Evolutionary conservation across 108 stramenopile species (phyloP).

Genomic region (Pseudonitzschia multiseries): DNA sequence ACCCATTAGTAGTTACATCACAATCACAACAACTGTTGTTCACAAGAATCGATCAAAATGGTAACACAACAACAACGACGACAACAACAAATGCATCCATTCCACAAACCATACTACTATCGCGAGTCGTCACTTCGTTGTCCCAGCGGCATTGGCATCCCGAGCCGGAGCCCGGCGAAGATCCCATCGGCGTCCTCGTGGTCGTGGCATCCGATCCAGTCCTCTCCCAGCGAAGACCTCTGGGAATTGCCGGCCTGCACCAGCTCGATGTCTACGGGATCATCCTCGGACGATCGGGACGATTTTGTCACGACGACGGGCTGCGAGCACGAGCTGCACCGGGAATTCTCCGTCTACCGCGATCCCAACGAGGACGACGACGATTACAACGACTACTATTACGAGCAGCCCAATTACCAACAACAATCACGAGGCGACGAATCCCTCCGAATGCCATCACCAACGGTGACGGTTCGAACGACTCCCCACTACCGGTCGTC

Average conservation of each 20-base stretch:
- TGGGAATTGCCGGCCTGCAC: slow-evolving; percentile 28
- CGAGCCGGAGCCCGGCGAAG: background rate
- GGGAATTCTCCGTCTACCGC: background rate
- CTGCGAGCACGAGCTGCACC: background rate
- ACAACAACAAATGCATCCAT: no score
- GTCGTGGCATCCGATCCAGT: slow-evolving; percentile 34
- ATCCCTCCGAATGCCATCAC: background rate
- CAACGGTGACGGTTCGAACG: background rate
- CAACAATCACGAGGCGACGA: background rate
- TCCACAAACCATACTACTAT: background rate
- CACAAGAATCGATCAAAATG: no score
- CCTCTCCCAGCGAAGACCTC: slow-evolving; percentile 28
- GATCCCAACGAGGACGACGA: background rate
- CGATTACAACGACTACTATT: background rate
- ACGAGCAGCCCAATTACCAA: no score
- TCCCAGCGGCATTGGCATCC: background rate
- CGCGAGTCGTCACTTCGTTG: background rate
- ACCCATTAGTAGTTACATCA: no score
- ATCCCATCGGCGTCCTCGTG: slow-evolving; percentile 13
- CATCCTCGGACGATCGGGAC: background rate
- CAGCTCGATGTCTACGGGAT: slow-evolving; percentile 5
- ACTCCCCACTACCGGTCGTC: background rate
- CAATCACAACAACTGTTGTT: no score
- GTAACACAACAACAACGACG: no score
- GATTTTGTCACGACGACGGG: background rate